Percentiles rank a stretch among this genome's conserved stretches.
These are phyloP conservation scores for Thymus quinquecostatus DNA, from an alignment of 257 asterid species.

Conservation along the genomic window DNA sequence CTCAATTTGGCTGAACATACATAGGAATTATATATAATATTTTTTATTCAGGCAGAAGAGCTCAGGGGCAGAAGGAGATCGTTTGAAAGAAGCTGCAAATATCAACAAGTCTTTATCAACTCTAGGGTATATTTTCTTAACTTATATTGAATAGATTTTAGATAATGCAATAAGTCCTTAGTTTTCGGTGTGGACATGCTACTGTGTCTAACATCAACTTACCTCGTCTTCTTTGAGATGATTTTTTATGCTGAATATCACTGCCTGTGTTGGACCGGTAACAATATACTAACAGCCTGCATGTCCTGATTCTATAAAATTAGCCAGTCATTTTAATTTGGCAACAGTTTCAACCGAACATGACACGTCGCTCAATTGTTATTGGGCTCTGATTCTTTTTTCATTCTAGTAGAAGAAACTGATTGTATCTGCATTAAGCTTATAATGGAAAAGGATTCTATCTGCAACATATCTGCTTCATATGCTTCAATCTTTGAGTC, in stretches of 20 bases:
- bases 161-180: neutral
- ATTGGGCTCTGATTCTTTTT: too few relatives aligned
- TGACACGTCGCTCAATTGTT: neutral
- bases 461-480: neutral
- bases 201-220: constrained; percentile 12
- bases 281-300: neutral
- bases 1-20: constrained; percentile 21
- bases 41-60: constrained; percentile 70
- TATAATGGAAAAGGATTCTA: constrained; percentile 2
- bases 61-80: constrained; percentile 90
- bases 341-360: constrained; percentile 10
- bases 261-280: too few relatives aligned
- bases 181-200: neutral
- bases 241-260: neutral
- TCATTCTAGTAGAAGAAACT: too few relatives aligned
- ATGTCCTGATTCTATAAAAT: constrained; percentile 6
- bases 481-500: neutral
- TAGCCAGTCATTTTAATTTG: constrained; percentile 4
- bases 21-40: constrained; percentile 24
- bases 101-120: constrained; percentile 87
- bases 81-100: constrained; percentile 88
- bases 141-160: constrained; percentile 2
- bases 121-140: constrained; percentile 63
- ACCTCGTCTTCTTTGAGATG: neutral
- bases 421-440: neutral